Conservation (phyloP, 1,139 yeast genomes). For the Hyphopichia fennica region DNA sequence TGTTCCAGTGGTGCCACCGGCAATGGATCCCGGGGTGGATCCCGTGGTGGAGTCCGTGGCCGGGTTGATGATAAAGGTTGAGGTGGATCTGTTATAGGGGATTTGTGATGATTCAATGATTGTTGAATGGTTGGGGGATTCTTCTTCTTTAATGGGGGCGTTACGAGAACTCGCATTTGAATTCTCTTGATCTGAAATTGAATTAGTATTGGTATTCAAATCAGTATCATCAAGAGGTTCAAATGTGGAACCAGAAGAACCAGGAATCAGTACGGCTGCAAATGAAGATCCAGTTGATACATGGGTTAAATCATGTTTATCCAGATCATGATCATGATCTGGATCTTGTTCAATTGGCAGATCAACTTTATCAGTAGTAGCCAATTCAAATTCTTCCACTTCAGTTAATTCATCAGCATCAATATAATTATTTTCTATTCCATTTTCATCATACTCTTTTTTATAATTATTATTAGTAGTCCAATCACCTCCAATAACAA, state of each 20-base stretch:
- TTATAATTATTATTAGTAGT: conserved; percentile 24
- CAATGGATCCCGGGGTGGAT: background rate
- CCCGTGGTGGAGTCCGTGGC: background rate
- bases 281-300: conserved; percentile 41
- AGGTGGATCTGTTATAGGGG: background rate
- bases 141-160: conserved; percentile 7
- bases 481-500: conserved; percentile 39
- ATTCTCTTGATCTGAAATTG: background rate
- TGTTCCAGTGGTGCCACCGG: background rate
- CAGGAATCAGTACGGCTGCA: conserved; percentile 41
- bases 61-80: background rate
- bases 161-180: conserved; percentile 5
- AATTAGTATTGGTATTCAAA: background rate
- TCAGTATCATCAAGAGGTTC: conserved; percentile 15
- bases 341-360: conserved; percentile 3
- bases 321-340: background rate
- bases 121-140: conserved; percentile 5
- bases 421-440: conserved; percentile 39
- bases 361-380: no score
- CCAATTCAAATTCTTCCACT: conserved; percentile 9
- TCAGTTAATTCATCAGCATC: conserved; percentile 25
- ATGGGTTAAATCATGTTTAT: conserved; percentile 15
- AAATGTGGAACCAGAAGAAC: conserved; percentile 14
- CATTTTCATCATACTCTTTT: conserved; percentile 32
- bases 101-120: background rate